Evolutionary conservation across 306 rosid species (phyloP), one percentile per base, ranked within the genome.

Genomic region (Trifolium pratense): DNA sequence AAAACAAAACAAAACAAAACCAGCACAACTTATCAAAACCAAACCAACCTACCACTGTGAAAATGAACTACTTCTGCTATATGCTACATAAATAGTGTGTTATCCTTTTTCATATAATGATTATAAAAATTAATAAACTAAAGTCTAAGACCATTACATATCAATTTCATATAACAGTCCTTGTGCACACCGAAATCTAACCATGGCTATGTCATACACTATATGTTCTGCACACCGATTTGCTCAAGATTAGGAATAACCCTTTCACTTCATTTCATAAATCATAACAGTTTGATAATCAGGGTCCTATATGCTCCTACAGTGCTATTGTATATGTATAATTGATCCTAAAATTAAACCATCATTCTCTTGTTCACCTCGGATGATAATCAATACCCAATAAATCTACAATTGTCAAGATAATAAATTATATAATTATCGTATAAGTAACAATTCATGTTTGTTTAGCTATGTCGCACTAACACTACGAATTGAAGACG

Each of bases 271-370:
- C n/a, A n/a, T n/a, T n/a, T n/a, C n/a, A n/a, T n/a, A n/a, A n/a
- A n/a, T n/a, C n/a, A n/a, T n/a, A n/a, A n/a, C n/a, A n/a, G n/a
- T n/a, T n/a, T n/a, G 43, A 14, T 32, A 61, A 61, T 61, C 13
- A 4, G 25, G 14, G 23, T 16, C 49, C n/a, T 23, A 17, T 36
- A 56, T 25, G 4, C 36, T 56, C 17, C n/a, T 56, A 12, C 5
- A n/a, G 11, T 25, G 42, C 21, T 56, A 40, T n/a, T 15, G 45
- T 16, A 29, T 17, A 72, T 39, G 57, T 5, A 39, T n/a, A 20
- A 36, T 15, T 21, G 31, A 58, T 23, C 32, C 39, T 55, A 43
- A 48, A 14, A 49, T 49, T 36, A 67, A 71, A 87, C 79, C 5
- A 21, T 21, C 48, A 48, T 23, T 43, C 53, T 67, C 67, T 42